Percentiles rank a stretch among this genome's conserved stretches.
phyloP scores from a whole-genome alignment of 306 rosid genomes.

The Vigna nakashimae region DNA sequence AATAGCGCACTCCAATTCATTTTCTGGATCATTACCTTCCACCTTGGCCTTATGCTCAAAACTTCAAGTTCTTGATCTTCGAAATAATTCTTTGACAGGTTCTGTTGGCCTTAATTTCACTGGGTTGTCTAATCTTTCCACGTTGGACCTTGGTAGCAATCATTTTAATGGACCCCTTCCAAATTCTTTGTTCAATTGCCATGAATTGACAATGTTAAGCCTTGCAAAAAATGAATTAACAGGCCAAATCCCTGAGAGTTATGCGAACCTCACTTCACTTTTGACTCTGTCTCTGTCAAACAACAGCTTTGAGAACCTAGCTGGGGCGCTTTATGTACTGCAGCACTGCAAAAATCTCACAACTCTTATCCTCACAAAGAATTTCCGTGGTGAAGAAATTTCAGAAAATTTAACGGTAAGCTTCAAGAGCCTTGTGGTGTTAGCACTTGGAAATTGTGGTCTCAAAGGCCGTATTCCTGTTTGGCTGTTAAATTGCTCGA shows the following conservation, averaged over 20 bases:
- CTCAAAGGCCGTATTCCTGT: slow-evolving; percentile 60
- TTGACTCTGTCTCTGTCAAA: slow-evolving; percentile 61
- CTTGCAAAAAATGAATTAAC: slow-evolving; percentile 58
- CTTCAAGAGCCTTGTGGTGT: slow-evolving; percentile 56
- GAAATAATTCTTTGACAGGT: slow-evolving; percentile 61
- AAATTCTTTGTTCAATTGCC: slow-evolving; percentile 55
- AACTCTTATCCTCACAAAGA: slow-evolving; percentile 57
- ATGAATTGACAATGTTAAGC: slow-evolving; percentile 56
- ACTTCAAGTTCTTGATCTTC: slow-evolving; percentile 65
- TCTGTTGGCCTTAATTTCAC: slow-evolving; percentile 58
- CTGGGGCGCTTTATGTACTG: slow-evolving; percentile 54
- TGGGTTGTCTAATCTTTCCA: slow-evolving; percentile 53
- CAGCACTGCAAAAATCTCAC: slow-evolving; percentile 61
- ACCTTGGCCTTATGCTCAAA: slow-evolving; percentile 61
- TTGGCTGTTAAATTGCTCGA: slow-evolving; percentile 59
- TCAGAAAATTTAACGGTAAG: slow-evolving; percentile 46
- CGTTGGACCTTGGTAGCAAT: slow-evolving; percentile 64
- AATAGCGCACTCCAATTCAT: slow-evolving; percentile 55
- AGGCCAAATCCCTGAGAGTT: slow-evolving; percentile 60
- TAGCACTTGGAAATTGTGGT: slow-evolving; percentile 64
- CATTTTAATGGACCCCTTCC: slow-evolving; percentile 63
- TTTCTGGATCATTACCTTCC: slow-evolving; percentile 62
- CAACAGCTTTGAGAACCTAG: slow-evolving; percentile 60
- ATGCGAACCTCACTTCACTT: slow-evolving; percentile 57
- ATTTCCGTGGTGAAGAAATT: slow-evolving; percentile 62